phyloP scores from a whole-genome alignment of 768 basidiomycete species.

The Collybiopsis confluens region DNA sequence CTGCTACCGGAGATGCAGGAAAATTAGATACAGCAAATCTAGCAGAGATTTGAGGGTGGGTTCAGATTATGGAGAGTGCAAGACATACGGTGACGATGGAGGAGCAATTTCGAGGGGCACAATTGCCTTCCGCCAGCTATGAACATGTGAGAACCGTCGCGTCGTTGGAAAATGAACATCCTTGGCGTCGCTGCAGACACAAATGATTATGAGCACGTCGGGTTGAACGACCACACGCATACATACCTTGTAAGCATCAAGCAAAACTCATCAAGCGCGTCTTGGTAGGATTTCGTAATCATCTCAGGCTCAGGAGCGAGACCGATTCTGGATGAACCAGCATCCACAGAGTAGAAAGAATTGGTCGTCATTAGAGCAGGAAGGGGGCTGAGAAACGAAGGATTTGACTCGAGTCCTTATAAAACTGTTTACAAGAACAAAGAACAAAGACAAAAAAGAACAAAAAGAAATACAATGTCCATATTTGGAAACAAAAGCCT shows the following conservation, averaged over 20 bases:
- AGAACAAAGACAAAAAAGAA: too few species aligned
- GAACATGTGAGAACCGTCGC: neutral
- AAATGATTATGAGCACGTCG: too few species aligned
- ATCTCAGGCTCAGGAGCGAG: neutral
- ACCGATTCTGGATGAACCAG: neutral
- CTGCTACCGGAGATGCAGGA: slow-evolving; percentile 5
- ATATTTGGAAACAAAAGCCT: too few species aligned
- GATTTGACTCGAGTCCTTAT: too few species aligned
- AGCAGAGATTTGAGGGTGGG: neutral
- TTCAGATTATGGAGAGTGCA: neutral
- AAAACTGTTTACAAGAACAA: too few species aligned
- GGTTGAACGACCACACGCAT: too few species aligned
- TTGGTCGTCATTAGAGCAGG: neutral
- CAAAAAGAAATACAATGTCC: too few species aligned
- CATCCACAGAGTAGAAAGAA: neutral
- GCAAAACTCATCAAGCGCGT: neutral
- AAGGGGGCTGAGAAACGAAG: neutral
- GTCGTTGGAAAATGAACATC: neutral
- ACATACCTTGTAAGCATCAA: slow-evolving; percentile 2
- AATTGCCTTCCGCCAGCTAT: neutral
- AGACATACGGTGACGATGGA: slow-evolving; percentile 4
- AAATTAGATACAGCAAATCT: neutral
- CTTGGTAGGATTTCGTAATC: neutral
- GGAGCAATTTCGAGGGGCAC: neutral
- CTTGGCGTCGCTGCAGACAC: too few species aligned